phyloP scores from a whole-genome alignment of 352 stramenopile species.

The Globisporangium nodosum region DNA sequence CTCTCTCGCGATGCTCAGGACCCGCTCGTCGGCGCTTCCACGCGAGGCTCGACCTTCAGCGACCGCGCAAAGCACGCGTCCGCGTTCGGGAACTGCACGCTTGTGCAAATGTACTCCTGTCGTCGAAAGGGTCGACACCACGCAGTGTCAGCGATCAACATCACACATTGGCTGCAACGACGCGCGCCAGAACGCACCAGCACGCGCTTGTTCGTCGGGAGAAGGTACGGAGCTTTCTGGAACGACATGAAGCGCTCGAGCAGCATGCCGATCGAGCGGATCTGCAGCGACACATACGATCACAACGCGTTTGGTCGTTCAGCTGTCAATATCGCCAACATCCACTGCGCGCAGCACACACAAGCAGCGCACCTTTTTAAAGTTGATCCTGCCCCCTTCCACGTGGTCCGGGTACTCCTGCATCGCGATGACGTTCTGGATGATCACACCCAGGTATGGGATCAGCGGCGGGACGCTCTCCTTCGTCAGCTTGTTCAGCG shows the following conservation, averaged over 20 bases:
- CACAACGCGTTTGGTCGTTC: background rate
- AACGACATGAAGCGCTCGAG: conserved; percentile 55
- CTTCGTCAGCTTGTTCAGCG: conserved; percentile 77
- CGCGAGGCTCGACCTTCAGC: conserved; percentile 75
- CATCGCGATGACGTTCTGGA: conserved; percentile 80
- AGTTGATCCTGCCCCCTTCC: conserved; percentile 79
- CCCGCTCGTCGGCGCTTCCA: conserved; percentile 31
- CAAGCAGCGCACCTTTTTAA: conserved; percentile 59
- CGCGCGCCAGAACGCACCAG: conserved; percentile 39
- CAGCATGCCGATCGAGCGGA: conserved; percentile 60
- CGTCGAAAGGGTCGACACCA: background rate
- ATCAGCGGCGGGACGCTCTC: conserved; percentile 64
- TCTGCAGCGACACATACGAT: conserved; percentile 17
- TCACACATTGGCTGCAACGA: background rate
- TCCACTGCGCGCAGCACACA: background rate
- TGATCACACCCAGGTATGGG: conserved; percentile 80
- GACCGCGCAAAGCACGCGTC: conserved; percentile 80
- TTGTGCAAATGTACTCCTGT: conserved; percentile 73
- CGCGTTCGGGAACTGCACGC: conserved; percentile 49
- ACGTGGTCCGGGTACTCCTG: conserved; percentile 80
- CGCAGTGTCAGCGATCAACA: background rate
- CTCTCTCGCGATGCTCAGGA: conserved; percentile 3
- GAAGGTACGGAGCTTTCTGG: conserved; percentile 75
- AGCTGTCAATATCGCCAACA: background rate
- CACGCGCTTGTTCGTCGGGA: conserved; percentile 73